Base-by-base conservation (phyloP, 768 basidiomycete species). In the Porphyrellus cyaneotinctus region DNA sequence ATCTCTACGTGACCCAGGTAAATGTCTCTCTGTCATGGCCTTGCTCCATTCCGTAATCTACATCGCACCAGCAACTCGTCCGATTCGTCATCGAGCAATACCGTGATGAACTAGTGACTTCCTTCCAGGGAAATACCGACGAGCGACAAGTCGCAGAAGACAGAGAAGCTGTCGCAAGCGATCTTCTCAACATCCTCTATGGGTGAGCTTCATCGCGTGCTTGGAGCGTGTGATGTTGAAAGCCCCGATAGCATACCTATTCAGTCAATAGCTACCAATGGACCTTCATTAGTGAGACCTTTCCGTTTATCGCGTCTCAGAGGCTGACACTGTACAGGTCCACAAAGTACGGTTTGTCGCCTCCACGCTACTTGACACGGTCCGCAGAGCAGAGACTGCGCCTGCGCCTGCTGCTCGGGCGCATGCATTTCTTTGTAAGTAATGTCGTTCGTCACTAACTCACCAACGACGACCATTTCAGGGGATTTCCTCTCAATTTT, bases 331-430 rank as follows among this genome's bases (percentile, higher is more conserved):
- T 28, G 57, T 72, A 31, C 56, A 87, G 84, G 90, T 95, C 15
- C 86, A 90, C 66, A 95, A 95, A 78, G 91, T 95, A 56, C 85
- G 93, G 52, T 95, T 92, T 67, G 91, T 95, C 33, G 93, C 93
- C 15, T 94, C 91, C 13, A 92, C 91, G 3, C 72, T 95, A 47
- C 75, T 95, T 53, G 91, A 94, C 64, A 83, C 88, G 17, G 87
- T 95, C 31, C 78, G 85, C 45, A 87, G 88, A 70, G 87, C 84
- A 43, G 88, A 89, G 63, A 87, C 83, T 8, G 85, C 86, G 14
- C 87, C 87, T 51, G 86, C 80, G 7, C 87, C 84, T 39, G 89
- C 89, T 39, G 87, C 88, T 37, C 81, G 91, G 33, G 93, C 92
- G 4, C 88, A 94, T 62, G 86, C 84, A 31, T 93, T 91, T 70